Evolutionary conservation across 345 rosid genomes (phyloP).

Genomic region (Alliaria petiolata): DNA sequence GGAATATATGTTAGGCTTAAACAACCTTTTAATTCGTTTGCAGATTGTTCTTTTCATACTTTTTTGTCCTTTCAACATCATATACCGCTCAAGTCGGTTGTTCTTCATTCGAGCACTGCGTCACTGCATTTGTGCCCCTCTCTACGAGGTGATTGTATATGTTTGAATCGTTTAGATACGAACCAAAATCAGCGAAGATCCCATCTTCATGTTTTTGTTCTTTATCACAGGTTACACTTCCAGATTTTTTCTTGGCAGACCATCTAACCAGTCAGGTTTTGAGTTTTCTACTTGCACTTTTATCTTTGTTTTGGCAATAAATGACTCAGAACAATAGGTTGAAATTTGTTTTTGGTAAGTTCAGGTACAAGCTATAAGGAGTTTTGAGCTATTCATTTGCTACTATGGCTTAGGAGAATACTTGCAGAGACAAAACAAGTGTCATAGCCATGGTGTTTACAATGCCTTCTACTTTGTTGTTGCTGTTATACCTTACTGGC

Average conservation of each 20-base stretch:
- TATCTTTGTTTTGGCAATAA: neutral
- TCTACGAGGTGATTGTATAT: slow-evolving; percentile 34
- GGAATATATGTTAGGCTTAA: neutral
- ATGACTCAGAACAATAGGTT: neutral
- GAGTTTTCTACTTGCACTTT: neutral
- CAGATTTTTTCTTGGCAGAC: slow-evolving; percentile 68
- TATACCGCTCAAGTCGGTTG: slow-evolving; percentile 43
- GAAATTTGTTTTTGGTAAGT: neutral
- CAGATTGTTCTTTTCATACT: slow-evolving; percentile 47
- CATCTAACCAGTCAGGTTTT: slow-evolving; percentile 62
- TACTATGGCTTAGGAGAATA: slow-evolving; percentile 64
- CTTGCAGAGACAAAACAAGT: slow-evolving; percentile 50
- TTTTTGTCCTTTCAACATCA: slow-evolving; percentile 51
- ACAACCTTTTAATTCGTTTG: neutral
- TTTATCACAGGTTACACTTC: slow-evolving; percentile 50
- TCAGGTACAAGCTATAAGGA: slow-evolving; percentile 65
- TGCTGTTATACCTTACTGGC: slow-evolving; percentile 66
- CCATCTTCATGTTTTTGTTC: slow-evolving; percentile 14
- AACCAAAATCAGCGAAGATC: neutral
- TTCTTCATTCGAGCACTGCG: slow-evolving; percentile 34
- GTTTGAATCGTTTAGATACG: neutral
- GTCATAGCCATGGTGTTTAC: slow-evolving; percentile 57
- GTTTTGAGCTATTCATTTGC: slow-evolving; percentile 69
- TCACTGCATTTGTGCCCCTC: slow-evolving; percentile 41
- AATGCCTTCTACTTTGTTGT: slow-evolving; percentile 55